Evolutionary conservation across 768 basidiomycete species (phyloP).

Genomic region (Kwoniella bestiolae): DNA sequence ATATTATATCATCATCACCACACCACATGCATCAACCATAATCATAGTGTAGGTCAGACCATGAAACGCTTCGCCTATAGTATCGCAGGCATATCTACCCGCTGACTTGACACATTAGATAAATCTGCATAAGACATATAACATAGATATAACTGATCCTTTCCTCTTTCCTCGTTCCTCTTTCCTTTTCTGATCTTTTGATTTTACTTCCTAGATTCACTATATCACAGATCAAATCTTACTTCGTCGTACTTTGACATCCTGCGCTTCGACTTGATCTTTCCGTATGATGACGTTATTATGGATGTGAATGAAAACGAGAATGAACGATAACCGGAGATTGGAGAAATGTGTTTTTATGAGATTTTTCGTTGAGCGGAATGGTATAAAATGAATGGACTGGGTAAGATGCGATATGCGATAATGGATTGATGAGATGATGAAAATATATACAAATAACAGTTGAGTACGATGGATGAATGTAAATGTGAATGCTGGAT

Average conservation of each 20-base stretch:
- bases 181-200: neutral
- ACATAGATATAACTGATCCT: conserved; percentile 11
- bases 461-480: neutral
- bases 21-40: neutral
- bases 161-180: neutral
- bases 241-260: too few relatives aligned
- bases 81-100: too few relatives aligned
- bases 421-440: neutral
- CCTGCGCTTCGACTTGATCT: too few relatives aligned
- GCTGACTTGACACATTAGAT: neutral
- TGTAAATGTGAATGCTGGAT: neutral
- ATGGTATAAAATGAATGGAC: neutral
- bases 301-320: neutral
- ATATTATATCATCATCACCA: neutral
- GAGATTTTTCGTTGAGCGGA: neutral
- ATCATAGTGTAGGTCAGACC: too few relatives aligned
- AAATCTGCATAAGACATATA: conserved; percentile 10
- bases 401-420: neutral
- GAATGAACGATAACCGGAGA: neutral
- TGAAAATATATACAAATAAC: neutral
- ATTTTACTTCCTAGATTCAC: neutral
- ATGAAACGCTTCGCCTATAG: too few relatives aligned
- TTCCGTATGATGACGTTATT: neutral
- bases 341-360: neutral
- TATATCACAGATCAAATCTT: neutral